Base-by-base conservation (phyloP, 2,329 filamentous ascomycete genomes). In the Aureobasidium pullulans region DNA sequence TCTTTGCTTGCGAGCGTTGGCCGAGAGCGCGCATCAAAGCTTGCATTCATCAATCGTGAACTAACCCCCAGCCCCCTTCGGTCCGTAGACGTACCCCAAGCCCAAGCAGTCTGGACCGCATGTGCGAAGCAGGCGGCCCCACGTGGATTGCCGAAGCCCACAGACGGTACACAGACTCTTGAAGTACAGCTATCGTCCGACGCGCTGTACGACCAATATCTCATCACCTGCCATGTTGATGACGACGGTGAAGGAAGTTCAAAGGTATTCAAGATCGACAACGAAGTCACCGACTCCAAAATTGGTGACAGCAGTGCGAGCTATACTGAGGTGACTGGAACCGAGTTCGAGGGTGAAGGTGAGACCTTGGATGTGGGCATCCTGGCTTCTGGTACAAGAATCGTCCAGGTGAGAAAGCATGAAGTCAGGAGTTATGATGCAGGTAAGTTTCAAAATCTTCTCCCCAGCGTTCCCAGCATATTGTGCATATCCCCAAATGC, bases 391-490 rank as follows among this genome's bases (percentile, higher is more conserved):
- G 85, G 89, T 62, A 89, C 83, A 69, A 84, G 90, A 61, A 86
- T 97, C 36, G 86, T 97, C 15, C 94, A 97, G 69, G 87, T 96
- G 2, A 79, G 96, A 57, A 88, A 87, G 64, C 90, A 86, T 1
- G 93, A 97, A 68, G 84, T 97, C 28, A 83, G 93, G 61, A 93
- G 88, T 62, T 99, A 96, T 67, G 92, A 97, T 71, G 87, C 87
- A 73, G 87, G 90, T 93, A 73, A 80, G 86, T 79, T 46, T 23
- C 34, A 16, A 16, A 8, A 32, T 23, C 3, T 19, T 57, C 11
- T 32, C 31, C 23, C n/a, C 42, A 29, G 23, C 23, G 13, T 10
- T 13, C 40, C 16, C 42, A 37, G 15, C 13, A 3, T 29, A 66
- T 48, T 49, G 58, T 53, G 34, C 50, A 34, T 23, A 13, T 44